Base-by-base conservation (phyloP, 805 yeast species). In the Cyberlindnera amylophila region DNA sequence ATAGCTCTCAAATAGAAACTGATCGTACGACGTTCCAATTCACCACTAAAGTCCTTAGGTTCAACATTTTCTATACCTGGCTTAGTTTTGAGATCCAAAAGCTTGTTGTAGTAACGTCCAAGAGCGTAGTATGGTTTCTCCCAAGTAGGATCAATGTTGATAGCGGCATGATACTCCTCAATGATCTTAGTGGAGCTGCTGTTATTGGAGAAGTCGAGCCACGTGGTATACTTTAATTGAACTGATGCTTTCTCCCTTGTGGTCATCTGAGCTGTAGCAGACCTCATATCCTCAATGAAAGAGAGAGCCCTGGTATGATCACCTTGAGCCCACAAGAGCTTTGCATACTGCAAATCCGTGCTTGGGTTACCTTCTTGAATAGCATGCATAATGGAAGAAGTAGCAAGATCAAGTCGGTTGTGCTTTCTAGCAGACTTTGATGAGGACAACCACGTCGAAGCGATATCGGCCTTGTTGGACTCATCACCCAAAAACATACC, bases 161-260 rank as follows among this genome's bases (percentile, higher is more conserved):
- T 71, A 0, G 91, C 81, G 4, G 74, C 67, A 21, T 65, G 66
- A 52, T 88, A 93, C 49, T 86, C 86, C 23, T 72, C 73, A 16
- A 84, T 74, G 30, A 93, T 84, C 28, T 80, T 81, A 13, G 73
- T 75, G 8, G 95, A 80, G 8, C 88, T 81, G 26, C 89, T 82
- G 57, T 86, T 90, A 38, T 88, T 90, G 0, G 96, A 86, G 28
- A 70, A 70, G 55, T 89, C 96, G 14, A 89, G 67, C 98, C 98
- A 93, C 49, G 81, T 78, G 0, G 96, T 86, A 57, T 86, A 86
- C 45, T 82, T 81, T 36, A 90, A 64, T 40, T 86, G 84, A n/a
- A 79, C 75, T 3, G 52, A 49, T 9, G 70, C 64, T 15, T 53
- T 52, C 26, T 64, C 65, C 19, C 64, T 58, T 4, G 50, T 38